Evolutionary conservation across 176 grass and related monocot genomes (phyloP).

Genomic region (Canna indica): DNA sequence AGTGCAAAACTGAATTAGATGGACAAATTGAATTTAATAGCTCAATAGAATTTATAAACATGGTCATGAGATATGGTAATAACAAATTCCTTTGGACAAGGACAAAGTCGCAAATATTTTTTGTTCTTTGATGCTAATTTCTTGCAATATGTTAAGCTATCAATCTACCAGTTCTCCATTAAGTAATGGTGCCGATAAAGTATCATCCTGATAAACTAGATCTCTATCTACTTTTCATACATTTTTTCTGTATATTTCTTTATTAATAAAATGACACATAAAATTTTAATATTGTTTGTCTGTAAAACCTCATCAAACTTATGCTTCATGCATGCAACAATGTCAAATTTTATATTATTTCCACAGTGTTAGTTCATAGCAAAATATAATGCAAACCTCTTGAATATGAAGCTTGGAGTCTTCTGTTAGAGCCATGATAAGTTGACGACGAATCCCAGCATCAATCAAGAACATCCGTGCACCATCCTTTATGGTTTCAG

Average conservation of each 20-base stretch:
- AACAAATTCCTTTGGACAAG: too few relatives aligned
- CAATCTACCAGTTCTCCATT: too few relatives aligned
- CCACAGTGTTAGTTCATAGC: background rate
- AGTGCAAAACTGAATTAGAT: background rate
- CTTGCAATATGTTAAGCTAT: too few relatives aligned
- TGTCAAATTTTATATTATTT: background rate
- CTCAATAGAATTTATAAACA: background rate
- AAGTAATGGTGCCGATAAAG: too few relatives aligned
- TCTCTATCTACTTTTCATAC: too few relatives aligned
- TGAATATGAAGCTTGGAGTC: slow-evolving; percentile 91
- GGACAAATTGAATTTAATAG: background rate
- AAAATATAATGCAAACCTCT: slow-evolving; percentile 38
- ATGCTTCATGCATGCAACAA: background rate
- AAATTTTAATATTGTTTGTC: background rate
- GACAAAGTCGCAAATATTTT: too few relatives aligned
- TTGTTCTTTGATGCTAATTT: too few relatives aligned
- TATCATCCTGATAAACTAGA: too few relatives aligned
- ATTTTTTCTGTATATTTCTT: too few relatives aligned
- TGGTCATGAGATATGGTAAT: too few relatives aligned
- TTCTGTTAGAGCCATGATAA: slow-evolving; percentile 91
- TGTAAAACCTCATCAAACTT: background rate
- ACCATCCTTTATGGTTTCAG: slow-evolving; percentile 96
- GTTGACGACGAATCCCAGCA: slow-evolving; percentile 78
- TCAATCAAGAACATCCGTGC: slow-evolving; percentile 87
- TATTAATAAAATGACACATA: too few relatives aligned